A percentile compares a stretch with the other conserved stretches of the same genome.
Evolutionary conservation across 306 rosid species (phyloP).

Genomic region (Trifolium repens): DNA sequence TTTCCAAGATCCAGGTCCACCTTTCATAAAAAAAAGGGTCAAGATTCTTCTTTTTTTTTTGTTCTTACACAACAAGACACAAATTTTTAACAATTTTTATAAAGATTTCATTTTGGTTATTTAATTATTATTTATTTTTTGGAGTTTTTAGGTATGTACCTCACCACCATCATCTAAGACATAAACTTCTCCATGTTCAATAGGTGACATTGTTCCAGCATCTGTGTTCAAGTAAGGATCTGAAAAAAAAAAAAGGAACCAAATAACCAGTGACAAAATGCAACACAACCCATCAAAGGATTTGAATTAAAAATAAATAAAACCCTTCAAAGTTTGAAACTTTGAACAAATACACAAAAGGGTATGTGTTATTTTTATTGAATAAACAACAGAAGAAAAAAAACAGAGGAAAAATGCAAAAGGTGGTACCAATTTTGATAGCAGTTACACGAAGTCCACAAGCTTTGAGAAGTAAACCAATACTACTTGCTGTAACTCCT

Average conservation of each 20-base stretch:
- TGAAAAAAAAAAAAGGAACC: slow-evolving; percentile 35
- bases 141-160: slow-evolving; percentile 50
- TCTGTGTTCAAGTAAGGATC: slow-evolving; percentile 98
- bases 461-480: slow-evolving; percentile 88
- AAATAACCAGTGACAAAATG: slow-evolving; percentile 1
- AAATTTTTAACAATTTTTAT: slow-evolving; percentile 25
- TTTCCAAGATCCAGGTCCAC: slow-evolving; percentile 99
- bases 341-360: neutral
- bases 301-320: neutral
- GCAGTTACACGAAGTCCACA: slow-evolving; percentile 93
- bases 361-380: neutral
- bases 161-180: slow-evolving; percentile 98
- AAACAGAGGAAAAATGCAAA: slow-evolving; percentile 7
- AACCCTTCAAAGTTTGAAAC: neutral
- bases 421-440: slow-evolving; percentile 76
- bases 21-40: slow-evolving; percentile 52
- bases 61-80: neutral
- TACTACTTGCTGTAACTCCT: slow-evolving; percentile 95
- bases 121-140: neutral
- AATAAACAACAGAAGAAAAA: slow-evolving; percentile 6
- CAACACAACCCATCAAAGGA: slow-evolving; percentile 23
- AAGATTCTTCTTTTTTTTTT: slow-evolving; percentile 39
- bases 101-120: neutral
- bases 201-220: slow-evolving; percentile 98
- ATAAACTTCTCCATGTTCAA: slow-evolving; percentile 94